Percentiles rank a stretch among this genome's conserved stretches.
Evolutionary conservation across 352 stramenopile species (phyloP).

Genomic region (Phytophthora brassicae): DNA sequence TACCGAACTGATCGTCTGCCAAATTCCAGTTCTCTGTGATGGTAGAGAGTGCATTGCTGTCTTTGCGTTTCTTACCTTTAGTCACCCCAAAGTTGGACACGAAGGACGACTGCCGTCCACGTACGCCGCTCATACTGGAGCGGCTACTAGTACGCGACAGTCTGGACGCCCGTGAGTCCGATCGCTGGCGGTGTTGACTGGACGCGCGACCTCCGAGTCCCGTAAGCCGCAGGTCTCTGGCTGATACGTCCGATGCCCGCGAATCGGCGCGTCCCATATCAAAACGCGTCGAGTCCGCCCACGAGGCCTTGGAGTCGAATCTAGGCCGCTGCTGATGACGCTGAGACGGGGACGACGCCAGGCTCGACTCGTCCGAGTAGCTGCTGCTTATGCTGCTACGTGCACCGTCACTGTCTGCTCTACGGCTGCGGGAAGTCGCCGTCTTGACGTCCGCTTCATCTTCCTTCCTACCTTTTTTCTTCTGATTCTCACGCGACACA

Average conservation of each 20-base stretch:
- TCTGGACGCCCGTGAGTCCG: slow-evolving; percentile 68
- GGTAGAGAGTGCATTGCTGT: slow-evolving; percentile 78
- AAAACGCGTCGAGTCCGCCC: slow-evolving; percentile 85
- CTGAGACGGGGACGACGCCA: slow-evolving; percentile 50
- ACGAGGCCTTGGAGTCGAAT: slow-evolving; percentile 85
- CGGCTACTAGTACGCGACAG: slow-evolving; percentile 56
- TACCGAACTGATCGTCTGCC: slow-evolving; percentile 74
- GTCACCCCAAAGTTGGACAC: slow-evolving; percentile 80
- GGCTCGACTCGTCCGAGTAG: slow-evolving; percentile 62
- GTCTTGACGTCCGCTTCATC: slow-evolving; percentile 9
- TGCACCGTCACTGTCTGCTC: slow-evolving; percentile 14
- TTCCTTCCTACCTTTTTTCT: slow-evolving; percentile 17
- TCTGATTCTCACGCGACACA: slow-evolving; percentile 9
- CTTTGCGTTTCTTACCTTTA: slow-evolving; percentile 56
- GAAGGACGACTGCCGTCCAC: slow-evolving; percentile 62
- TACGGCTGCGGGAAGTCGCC: slow-evolving; percentile 4
- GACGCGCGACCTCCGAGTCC: slow-evolving; percentile 32
- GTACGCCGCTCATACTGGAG: slow-evolving; percentile 36
- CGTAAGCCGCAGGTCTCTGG: slow-evolving; percentile 66
- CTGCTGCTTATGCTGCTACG: slow-evolving; percentile 34
- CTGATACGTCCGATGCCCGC: slow-evolving; percentile 73
- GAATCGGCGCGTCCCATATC: slow-evolving; percentile 84
- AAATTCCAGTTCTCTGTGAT: slow-evolving; percentile 90
- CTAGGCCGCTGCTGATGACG: slow-evolving; percentile 50
- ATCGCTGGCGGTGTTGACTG: slow-evolving; percentile 46